Percentiles rank a stretch among this genome's conserved stretches.
Evolutionary conservation across 164 flowering plant species (phyloP).

Genomic region (grape (Vitis vinifera)): ASM3070453v1 NC_081823.1:6313501-6314000

Average conservation of each 20-base stretch:
- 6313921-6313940: too few relatives aligned
- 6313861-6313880: too few relatives aligned
- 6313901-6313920: too few relatives aligned
- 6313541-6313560: neutral
- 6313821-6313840: too few relatives aligned
- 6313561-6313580: constrained; percentile 1
- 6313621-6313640: neutral
- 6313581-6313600: neutral
- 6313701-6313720: neutral
- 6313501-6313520: constrained; percentile 34
- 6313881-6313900: too few relatives aligned
- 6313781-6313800: neutral
- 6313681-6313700: neutral
- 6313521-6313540: neutral
- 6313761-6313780: neutral
- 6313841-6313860: too few relatives aligned
- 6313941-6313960: too few relatives aligned
- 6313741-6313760: neutral
- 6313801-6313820: neutral
- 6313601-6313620: too few relatives aligned
- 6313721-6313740: neutral
- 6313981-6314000: too few relatives aligned
- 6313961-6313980: too few relatives aligned
- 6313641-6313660: neutral
- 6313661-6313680: neutral